Conservation (phyloP, 1,284 basidiomycete genomes). For the Erythrobasidium hasegawianum region DNA sequence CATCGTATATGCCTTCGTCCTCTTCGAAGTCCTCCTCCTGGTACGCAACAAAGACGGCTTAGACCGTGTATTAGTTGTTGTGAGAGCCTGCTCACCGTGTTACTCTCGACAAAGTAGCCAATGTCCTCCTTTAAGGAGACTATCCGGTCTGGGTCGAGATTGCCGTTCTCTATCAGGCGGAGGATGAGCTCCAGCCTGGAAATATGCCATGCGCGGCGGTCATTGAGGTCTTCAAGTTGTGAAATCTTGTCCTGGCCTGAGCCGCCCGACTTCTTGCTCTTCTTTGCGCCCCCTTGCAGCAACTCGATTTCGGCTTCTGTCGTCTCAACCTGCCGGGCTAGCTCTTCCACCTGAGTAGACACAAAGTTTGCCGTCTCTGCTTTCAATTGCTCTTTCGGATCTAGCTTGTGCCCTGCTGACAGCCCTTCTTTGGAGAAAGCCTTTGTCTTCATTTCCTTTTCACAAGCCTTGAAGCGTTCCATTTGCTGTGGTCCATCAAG, state of each 20-base stretch:
- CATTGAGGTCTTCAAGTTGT: conserved; percentile 83
- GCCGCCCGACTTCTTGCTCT: conserved; percentile 61
- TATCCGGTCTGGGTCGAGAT: conserved; percentile 76
- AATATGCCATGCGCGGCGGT: conserved; percentile 93
- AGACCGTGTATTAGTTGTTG: no score
- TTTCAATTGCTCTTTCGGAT: conserved; percentile 96
- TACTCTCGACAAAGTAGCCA: conserved; percentile 92
- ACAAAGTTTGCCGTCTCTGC: conserved; percentile 84
- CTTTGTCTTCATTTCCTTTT: conserved; percentile 99
- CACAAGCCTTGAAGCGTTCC: conserved; percentile 99
- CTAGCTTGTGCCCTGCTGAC: conserved; percentile 86
- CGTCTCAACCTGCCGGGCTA: conserved; percentile 86
- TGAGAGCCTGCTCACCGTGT: conserved; percentile 64
- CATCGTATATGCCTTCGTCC: conserved; percentile 96
- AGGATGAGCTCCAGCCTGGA: conserved; percentile 87
- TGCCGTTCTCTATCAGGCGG: conserved; percentile 90
- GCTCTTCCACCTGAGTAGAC: conserved; percentile 80
- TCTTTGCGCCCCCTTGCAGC: conserved; percentile 78
- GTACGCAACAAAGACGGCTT: conserved; percentile 8
- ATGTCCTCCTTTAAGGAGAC: conserved; percentile 88
- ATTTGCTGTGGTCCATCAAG: conserved; percentile 72
- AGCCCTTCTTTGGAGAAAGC: conserved; percentile 99
- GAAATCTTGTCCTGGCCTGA: conserved; percentile 65
- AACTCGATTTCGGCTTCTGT: conserved; percentile 94
- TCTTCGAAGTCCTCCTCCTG: conserved; percentile 98